Evolutionary conservation across 1,139 yeast species (phyloP).

Genomic region (Torulaspora pretoriensis): DNA sequence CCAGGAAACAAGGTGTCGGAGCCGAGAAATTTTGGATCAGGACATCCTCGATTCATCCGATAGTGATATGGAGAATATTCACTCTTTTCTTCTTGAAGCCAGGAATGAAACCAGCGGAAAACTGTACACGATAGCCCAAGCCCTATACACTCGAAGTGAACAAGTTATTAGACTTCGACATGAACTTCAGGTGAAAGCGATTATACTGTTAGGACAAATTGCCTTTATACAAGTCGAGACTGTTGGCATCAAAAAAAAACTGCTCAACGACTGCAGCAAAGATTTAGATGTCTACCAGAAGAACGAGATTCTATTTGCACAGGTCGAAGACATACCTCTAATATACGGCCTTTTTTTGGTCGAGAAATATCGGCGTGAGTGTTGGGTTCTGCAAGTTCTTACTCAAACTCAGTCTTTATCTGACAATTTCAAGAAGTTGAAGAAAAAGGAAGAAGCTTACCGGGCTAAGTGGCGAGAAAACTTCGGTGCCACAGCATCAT

Average conservation of each 20-base stretch:
- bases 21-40: slow-evolving; percentile 21
- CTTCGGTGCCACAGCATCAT: slow-evolving; percentile 47
- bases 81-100: slow-evolving; percentile 11
- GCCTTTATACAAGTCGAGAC: slow-evolving; percentile 29
- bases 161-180: slow-evolving; percentile 21
- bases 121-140: slow-evolving; percentile 31
- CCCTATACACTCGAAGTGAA: slow-evolving; percentile 29
- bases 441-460: slow-evolving; percentile 54
- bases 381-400: slow-evolving; percentile 59
- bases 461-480: slow-evolving; percentile 63
- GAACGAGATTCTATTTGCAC: slow-evolving; percentile 43
- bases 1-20: slow-evolving; percentile 16
- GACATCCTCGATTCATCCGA: slow-evolving; percentile 15
- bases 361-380: slow-evolving; percentile 63
- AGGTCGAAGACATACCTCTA: slow-evolving; percentile 71
- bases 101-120: slow-evolving; percentile 22
- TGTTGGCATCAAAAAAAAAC: slow-evolving; percentile 29
- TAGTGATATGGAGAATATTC: slow-evolving; percentile 10
- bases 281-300: slow-evolving; percentile 42
- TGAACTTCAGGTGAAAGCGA: slow-evolving; percentile 22
- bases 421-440: slow-evolving; percentile 55
- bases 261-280: slow-evolving; percentile 36
- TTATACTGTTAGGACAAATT: slow-evolving; percentile 25
- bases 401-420: slow-evolving; percentile 49
- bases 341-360: slow-evolving; percentile 73